Percentiles rank a stretch among this genome's conserved stretches.
Conservation (phyloP, 2,329 filamentous ascomycete genomes). For the Thielaviopsis musarum region DNA sequence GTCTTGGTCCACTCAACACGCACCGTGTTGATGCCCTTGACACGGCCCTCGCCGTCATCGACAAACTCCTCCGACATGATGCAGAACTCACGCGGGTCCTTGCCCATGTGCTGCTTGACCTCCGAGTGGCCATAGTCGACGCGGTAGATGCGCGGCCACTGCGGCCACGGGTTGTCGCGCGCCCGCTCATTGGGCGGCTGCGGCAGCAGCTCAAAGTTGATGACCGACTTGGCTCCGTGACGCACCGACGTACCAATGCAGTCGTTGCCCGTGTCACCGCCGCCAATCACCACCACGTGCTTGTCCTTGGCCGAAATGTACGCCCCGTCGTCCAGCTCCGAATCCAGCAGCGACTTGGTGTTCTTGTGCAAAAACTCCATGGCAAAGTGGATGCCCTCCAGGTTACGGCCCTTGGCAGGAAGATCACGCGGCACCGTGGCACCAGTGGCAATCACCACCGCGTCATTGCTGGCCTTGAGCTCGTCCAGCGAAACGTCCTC, state of each 20-base stretch:
- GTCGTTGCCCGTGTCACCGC: constrained; percentile 95
- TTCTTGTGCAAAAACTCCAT: constrained; percentile 98
- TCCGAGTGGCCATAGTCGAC: constrained; percentile 97
- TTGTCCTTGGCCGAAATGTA: constrained; percentile 95
- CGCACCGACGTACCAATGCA: constrained; percentile 94
- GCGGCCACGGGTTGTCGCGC: constrained; percentile 91
- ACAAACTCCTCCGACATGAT: constrained; percentile 98
- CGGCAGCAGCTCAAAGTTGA: constrained; percentile 90
- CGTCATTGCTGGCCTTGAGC: constrained; percentile 58
- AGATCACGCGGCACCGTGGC: constrained; percentile 87
- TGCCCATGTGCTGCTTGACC: constrained; percentile 89
- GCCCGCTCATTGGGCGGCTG: constrained; percentile 84
- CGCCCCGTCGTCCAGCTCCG: constrained; percentile 60
- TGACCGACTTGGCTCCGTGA: constrained; percentile 86
- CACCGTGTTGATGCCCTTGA: constrained; percentile 91
- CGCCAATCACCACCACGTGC: constrained; percentile 90
- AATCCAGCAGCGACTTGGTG: constrained; percentile 93
- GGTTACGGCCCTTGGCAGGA: constrained; percentile 73
- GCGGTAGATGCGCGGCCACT: constrained; percentile 95
- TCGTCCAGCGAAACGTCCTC: constrained; percentile 49
- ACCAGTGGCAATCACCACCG: constrained; percentile 81
- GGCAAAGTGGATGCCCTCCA: constrained; percentile 84
- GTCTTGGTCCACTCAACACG: constrained; percentile 94
- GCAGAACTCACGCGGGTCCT: constrained; percentile 91
- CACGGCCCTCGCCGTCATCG: constrained; percentile 68